Base-by-base conservation (phyloP, 495 filamentous ascomycete species). In the Talaromyces liani region DNA sequence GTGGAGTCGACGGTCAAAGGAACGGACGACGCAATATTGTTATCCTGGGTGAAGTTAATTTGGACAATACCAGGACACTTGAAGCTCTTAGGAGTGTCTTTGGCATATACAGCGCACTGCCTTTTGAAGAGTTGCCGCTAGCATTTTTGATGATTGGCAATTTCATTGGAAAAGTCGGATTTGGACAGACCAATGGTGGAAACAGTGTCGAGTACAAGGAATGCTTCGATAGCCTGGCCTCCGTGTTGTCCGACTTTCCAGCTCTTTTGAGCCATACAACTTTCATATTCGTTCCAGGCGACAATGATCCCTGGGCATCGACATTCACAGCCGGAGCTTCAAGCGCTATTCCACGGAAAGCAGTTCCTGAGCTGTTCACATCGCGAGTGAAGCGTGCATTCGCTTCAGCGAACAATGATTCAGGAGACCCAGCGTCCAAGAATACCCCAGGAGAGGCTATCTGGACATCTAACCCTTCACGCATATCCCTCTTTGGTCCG, bases 161-260 rank as follows among this genome's bases (percentile, higher is more conserved):
- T 71, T 98, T 98, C 73, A 85, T 86, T 53, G 84, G 81, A 45
- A 79, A 87, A 69, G 88, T 92, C 7, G 81, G 88, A 60, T 85
- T 92, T 76, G 83, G 88, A 4, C 85, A 87, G 45, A 84, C 82
- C 18, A 85, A 85, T 24, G 84, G 86, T 8, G 82, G 79, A 8
- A 90, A 85, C 0, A 89, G 86, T 67, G 93, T 96, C 56, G 92
- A 92, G 73, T 97, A 96, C 74, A 97, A 97, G 73, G 95, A 97
- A 72, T 87, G 87, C 70, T 98, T 97, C 69, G 90, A 98, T 75
- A 82, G 85, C 5, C 83, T 98, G 18, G 93, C 94, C 2, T 84
- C 87, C 16, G 82, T 89, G 1, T 77, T 98, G n/a, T 80, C 89
- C 7, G 92, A 98, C 49, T 96, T 91, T 72, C 92, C 90, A n/a